Evolutionary conservation across 148 eudicot genomes (phyloP), one percentile per base, ranked within the genome.

Genomic region (Rhododendron ferrugineum): DNA sequence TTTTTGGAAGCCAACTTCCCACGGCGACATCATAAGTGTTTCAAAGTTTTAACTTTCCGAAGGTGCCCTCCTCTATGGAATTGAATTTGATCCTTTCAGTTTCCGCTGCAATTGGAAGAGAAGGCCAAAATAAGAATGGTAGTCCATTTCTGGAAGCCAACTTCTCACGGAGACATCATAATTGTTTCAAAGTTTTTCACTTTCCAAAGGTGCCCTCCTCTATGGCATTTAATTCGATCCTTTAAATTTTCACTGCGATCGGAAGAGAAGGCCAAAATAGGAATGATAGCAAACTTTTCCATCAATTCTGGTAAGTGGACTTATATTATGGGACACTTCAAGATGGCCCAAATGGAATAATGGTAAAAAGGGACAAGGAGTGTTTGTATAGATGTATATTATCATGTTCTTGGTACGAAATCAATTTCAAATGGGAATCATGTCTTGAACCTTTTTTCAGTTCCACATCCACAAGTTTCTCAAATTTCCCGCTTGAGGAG

Each of bases 401-500:
- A 14, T 36, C 73, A 34, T 42, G n/a, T 73, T 42, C 44, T 81
- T 40, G 68, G 28, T 54, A 44, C 15, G 16, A 74, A 46, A 18
- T 37, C 11, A 34, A 18, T 84, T 66, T 32, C n/a, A 47, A 30
- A 34, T 26, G 77, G 26, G 79, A 30, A 81, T 76, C 62, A 60
- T 89, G 80, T 46, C 44, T 74, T 75, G 62, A 22, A 76, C 40
- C 44, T 85, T 26, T 86, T 28, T 84, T 83, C 77, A 84, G 81
- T 88, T 88, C 90, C 86, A 93, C 88, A 75, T 83, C 84, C 79
- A 86, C 78, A 82, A 78, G 52, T 66, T 79, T 78, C 58, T 66
- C 49, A 62, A 84, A 83, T 86, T 85, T 83, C 79, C 85, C 90
- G 18, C 82, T 78, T 37, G 86, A 77, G 79, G 89, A 88, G 85